A percentile compares a stretch with the other conserved stretches of the same genome.
phyloP scores from a whole-genome alignment of 164 flowering plant species.

The Pachysandra terminalis region DNA sequence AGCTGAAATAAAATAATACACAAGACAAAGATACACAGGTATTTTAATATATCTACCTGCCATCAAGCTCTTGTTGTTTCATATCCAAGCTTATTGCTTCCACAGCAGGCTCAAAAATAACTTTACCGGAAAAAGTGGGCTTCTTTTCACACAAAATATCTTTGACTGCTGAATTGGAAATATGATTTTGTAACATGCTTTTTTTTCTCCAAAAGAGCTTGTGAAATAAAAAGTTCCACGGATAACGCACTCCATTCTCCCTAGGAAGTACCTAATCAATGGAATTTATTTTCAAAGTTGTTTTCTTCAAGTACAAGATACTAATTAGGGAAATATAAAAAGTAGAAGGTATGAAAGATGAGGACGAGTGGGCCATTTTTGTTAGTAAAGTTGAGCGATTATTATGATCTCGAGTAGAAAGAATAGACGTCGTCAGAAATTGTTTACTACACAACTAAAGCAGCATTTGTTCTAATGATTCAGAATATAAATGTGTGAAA shows the following conservation, averaged over 20 bases:
- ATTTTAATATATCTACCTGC: conserved; percentile 43
- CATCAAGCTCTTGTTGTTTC: conserved; percentile 94
- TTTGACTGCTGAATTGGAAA: conserved; percentile 26
- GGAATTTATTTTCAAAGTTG: background rate
- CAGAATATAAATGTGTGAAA: background rate
- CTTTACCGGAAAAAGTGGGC: conserved; percentile 17
- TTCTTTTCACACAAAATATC: conserved; percentile 20
- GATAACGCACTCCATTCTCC: conserved; percentile 59
- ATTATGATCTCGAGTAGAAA: background rate
- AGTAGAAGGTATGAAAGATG: background rate
- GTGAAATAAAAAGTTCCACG: conserved; percentile 60
- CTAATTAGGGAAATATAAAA: too few species aligned
- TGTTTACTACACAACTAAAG: background rate
- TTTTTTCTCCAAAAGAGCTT: conserved; percentile 44
- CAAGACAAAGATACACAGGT: background rate
- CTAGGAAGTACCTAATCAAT: conserved; percentile 64
- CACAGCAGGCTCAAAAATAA: conserved; percentile 34
- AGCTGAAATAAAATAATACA: background rate
- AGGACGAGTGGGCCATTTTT: background rate
- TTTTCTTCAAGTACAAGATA: conserved; percentile 4
- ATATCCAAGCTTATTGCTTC: conserved; percentile 94
- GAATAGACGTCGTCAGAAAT: background rate
- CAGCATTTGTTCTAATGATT: background rate
- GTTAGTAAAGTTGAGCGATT: background rate
- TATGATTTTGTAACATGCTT: conserved; percentile 13